Percentiles rank a stretch among this genome's conserved stretches.
Conservation (phyloP, 2,329 filamentous ascomycete genomes). For the Hypomyces perniciosus region DNA sequence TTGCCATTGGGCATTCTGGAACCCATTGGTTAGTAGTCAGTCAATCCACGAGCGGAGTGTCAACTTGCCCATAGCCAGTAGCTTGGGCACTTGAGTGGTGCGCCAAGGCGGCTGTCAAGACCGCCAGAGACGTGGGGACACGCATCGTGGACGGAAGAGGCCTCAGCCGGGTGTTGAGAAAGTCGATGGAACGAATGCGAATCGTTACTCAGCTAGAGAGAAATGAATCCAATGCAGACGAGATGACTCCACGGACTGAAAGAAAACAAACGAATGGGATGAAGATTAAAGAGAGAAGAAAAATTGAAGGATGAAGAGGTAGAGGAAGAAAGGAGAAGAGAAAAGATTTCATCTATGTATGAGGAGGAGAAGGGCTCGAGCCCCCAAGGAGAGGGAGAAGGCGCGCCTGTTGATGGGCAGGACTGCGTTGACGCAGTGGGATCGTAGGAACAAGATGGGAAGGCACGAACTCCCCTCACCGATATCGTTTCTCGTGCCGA, state of each 20-base stretch:
- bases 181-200: slow-evolving; percentile 4
- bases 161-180: slow-evolving; percentile 1
- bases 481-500: not conserved
- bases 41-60: not conserved
- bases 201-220: not conserved
- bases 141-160: slow-evolving; percentile 31
- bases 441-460: not conserved
- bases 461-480: not conserved
- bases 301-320: slow-evolving; percentile 4
- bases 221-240: slow-evolving; percentile 5
- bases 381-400: not conserved
- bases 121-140: slow-evolving; percentile 28
- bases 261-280: slow-evolving; percentile 1
- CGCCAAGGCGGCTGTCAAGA: slow-evolving; percentile 31
- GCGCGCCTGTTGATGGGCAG: not conserved
- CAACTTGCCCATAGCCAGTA: slow-evolving; percentile 28
- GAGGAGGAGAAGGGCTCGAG: not conserved
- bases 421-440: not conserved
- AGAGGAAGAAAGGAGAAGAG: slow-evolving; percentile 13
- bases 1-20: slow-evolving; percentile 15
- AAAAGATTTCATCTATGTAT: slow-evolving; percentile 4
- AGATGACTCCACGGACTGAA: slow-evolving; percentile 1
- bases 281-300: slow-evolving; percentile 14
- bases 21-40: slow-evolving; percentile 6
- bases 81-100: slow-evolving; percentile 26